These are phyloP conservation scores for Schwanniomyces occidentalis DNA, from an alignment of 805 yeast genomes.

Conservation along the genomic window DNA sequence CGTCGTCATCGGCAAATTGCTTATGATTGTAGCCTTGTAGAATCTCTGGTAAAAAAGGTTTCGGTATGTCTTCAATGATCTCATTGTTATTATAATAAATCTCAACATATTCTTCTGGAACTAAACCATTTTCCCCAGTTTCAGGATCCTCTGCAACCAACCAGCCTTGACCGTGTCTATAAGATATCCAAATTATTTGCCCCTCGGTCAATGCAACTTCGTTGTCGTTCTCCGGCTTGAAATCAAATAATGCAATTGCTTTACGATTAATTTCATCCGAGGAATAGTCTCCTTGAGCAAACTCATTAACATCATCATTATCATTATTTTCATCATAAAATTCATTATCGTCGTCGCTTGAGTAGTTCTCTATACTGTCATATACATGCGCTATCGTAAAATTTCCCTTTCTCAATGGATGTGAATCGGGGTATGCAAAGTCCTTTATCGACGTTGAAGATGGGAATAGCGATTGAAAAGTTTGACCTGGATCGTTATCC, in stretches of 20 bases:
- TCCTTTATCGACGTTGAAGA: conserved; percentile 59
- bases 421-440: conserved; percentile 71
- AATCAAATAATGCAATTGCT: conserved; percentile 88
- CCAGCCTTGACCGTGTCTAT: conserved; percentile 98
- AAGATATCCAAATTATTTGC: conserved; percentile 80
- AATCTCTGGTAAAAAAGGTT: conserved; percentile 48
- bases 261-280: conserved; percentile 44
- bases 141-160: conserved; percentile 82
- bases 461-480: conserved; percentile 13
- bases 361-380: conserved; percentile 6
- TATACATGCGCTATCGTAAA: conserved; percentile 6
- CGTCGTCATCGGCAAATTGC: conserved; percentile 16
- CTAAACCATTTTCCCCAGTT: conserved; percentile 83
- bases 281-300: conserved; percentile 9
- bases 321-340: conserved; percentile 9
- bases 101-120: conserved; percentile 93
- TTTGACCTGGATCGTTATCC: too few relatives aligned
- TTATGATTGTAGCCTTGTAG: conserved; percentile 20
- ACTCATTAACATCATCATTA: conserved; percentile 6
- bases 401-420: conserved; percentile 71
- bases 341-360: conserved; percentile 11
- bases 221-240: conserved; percentile 90
- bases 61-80: conserved; percentile 34
- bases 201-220: conserved; percentile 80
- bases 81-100: conserved; percentile 32